phyloP scores from a whole-genome alignment of 768 basidiomycete species.

The Pulveroboletus sp. region DNA sequence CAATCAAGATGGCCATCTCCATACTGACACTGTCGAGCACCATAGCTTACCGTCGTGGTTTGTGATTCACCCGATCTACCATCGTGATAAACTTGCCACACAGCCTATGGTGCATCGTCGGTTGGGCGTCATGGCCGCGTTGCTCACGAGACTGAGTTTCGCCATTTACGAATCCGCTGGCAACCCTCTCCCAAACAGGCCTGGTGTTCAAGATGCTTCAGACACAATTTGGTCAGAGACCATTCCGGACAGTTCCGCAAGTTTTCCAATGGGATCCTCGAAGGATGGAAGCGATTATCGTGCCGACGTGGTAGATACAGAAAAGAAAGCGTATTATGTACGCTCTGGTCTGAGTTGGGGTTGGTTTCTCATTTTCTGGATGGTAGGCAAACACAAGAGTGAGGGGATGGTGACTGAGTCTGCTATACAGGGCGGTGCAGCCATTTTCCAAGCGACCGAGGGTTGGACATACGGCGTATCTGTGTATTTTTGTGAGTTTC shows the following conservation, averaged over 20 bases:
- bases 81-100: slow-evolving; percentile 1
- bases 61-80: slow-evolving; percentile 18
- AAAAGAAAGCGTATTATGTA: slow-evolving; percentile 50
- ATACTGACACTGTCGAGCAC: neutral
- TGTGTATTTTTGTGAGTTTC: slow-evolving; percentile 64
- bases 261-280: slow-evolving; percentile 1
- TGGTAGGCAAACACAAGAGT: slow-evolving; percentile 36
- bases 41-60: slow-evolving; percentile 16
- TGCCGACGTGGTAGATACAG: slow-evolving; percentile 30
- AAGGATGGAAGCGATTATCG: slow-evolving; percentile 17
- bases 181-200: neutral
- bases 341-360: slow-evolving; percentile 54
- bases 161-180: slow-evolving; percentile 32
- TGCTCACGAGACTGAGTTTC: slow-evolving; percentile 50
- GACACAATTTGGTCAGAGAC: neutral
- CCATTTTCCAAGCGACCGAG: slow-evolving; percentile 66
- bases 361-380: slow-evolving; percentile 76
- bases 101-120: slow-evolving; percentile 50
- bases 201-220: neutral
- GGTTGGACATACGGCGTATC: slow-evolving; percentile 59
- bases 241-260: slow-evolving; percentile 5
- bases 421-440: slow-evolving; percentile 51
- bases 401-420: neutral
- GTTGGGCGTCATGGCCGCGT: slow-evolving; percentile 51
- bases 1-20: neutral